Percentiles rank a stretch among this genome's conserved stretches.
phyloP scores from a whole-genome alignment of 208 protist genomes.

The Angomonas deanei region DNA sequence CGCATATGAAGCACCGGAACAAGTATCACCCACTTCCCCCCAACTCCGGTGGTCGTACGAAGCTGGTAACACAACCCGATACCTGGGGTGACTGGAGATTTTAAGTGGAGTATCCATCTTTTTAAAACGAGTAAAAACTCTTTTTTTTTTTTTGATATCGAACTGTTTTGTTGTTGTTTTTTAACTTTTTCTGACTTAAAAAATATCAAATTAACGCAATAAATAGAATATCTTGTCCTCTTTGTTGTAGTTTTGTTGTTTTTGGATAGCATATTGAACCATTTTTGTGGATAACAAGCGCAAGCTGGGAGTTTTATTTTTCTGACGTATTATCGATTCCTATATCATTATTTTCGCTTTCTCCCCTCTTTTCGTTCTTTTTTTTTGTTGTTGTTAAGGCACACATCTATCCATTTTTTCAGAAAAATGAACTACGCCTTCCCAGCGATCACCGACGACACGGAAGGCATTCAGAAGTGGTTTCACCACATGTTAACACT shows the following conservation, averaged over 20 bases:
- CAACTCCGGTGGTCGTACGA: slow-evolving; percentile 1
- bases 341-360: not conserved
- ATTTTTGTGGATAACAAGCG: too few species aligned
- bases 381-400: not conserved
- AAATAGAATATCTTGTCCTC: not conserved
- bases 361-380: not conserved
- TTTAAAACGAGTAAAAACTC: too few species aligned
- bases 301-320: too few species aligned
- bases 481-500: not conserved
- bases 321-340: not conserved
- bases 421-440: not conserved
- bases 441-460: not conserved
- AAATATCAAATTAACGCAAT: too few species aligned
- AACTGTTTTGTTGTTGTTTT: not conserved
- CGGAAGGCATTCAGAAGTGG: not conserved
- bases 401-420: not conserved
- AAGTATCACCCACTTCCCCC: slow-evolving; percentile 18
- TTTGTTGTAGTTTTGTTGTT: slow-evolving; percentile 3
- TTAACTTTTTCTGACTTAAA: not conserved
- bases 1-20: slow-evolving; percentile 12
- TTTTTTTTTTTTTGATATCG: too few species aligned
- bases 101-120: slow-evolving; percentile 6
- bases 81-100: slow-evolving; percentile 25
- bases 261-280: not conserved
- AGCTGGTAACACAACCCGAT: slow-evolving; percentile 12